Evolutionary conservation across 345 rosid genomes (phyloP).

Genomic region (Microthlaspi erraticum): DNA sequence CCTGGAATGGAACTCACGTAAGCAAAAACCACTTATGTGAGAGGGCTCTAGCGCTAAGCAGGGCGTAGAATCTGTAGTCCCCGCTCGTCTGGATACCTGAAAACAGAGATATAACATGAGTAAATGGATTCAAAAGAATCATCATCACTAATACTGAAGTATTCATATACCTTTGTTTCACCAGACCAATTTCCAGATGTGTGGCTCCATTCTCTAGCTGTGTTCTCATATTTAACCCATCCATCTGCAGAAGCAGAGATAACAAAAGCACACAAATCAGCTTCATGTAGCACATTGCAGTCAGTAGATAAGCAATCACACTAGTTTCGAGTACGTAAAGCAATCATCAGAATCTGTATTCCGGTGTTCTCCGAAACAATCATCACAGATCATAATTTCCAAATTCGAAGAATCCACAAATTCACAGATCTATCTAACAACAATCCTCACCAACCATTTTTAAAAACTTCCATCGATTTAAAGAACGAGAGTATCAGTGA

Average conservation of each 20-base stretch:
- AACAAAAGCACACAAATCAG: background rate
- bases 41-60: constrained; percentile 48
- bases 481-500: background rate
- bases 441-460: constrained; percentile 20
- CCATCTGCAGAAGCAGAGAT: constrained; percentile 59
- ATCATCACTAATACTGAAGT: background rate
- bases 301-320: background rate
- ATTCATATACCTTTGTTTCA: constrained; percentile 75
- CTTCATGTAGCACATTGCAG: background rate
- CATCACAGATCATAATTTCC: background rate
- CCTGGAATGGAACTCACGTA: constrained; percentile 57
- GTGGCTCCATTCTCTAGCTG: constrained; percentile 92
- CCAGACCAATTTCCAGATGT: constrained; percentile 98
- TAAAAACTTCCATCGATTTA: background rate
- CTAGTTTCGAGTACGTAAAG: no score
- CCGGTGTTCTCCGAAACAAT: background rate
- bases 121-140: constrained; percentile 1
- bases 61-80: constrained; percentile 95
- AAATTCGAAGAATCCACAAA: constrained; percentile 15
- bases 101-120: constrained; percentile 3
- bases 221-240: constrained; percentile 89
- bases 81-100: constrained; percentile 96
- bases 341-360: background rate
- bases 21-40: constrained; percentile 76
- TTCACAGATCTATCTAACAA: constrained; percentile 21